phyloP scores from a whole-genome alignment of 495 filamentous ascomycete genomes.

The Penicillium subrubescens region DNA sequence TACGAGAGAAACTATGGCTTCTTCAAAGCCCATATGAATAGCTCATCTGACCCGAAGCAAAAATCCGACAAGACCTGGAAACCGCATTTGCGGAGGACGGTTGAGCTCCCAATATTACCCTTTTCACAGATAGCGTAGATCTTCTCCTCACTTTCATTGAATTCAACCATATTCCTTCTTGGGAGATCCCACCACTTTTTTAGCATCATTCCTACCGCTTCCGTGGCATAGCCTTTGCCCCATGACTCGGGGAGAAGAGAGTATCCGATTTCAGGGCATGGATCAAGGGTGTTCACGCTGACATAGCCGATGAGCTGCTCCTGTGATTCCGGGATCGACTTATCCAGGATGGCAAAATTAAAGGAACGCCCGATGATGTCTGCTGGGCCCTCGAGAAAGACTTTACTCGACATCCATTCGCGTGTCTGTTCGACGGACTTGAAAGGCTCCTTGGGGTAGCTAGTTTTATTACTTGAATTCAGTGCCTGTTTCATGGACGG shows the following conservation, averaged over 20 bases:
- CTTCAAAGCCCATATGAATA: conserved; percentile 49
- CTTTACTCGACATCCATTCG: conserved; percentile 24
- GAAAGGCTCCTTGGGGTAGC: conserved; percentile 25
- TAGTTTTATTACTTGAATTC: not conserved
- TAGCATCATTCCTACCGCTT: conserved; percentile 29
- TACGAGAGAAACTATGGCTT: not conserved
- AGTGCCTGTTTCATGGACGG: not conserved
- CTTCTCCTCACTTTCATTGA: conserved; percentile 12
- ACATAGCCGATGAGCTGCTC: conserved; percentile 26
- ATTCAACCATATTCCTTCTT: not conserved
- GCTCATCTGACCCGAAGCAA: conserved; percentile 32
- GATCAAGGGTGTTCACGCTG: conserved; percentile 20
- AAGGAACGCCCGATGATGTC: conserved; percentile 26
- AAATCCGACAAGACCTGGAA: conserved; percentile 38
- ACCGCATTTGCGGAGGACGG: conserved; percentile 38
- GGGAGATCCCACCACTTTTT: conserved; percentile 29
- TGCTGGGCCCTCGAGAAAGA: conserved; percentile 18
- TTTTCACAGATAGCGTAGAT: conserved; percentile 28
- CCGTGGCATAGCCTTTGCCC: conserved; percentile 41
- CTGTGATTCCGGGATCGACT: conserved; percentile 18
- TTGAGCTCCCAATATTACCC: conserved; percentile 31
- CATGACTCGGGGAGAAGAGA: conserved; percentile 29
- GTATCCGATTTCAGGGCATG: conserved; percentile 37
- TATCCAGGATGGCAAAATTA: conserved; percentile 24
- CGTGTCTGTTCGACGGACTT: conserved; percentile 23